These are phyloP conservation scores for Boletus eberwhitei DNA, from an alignment of 768 basidiomycete species.

Conservation along the genomic window DNA sequence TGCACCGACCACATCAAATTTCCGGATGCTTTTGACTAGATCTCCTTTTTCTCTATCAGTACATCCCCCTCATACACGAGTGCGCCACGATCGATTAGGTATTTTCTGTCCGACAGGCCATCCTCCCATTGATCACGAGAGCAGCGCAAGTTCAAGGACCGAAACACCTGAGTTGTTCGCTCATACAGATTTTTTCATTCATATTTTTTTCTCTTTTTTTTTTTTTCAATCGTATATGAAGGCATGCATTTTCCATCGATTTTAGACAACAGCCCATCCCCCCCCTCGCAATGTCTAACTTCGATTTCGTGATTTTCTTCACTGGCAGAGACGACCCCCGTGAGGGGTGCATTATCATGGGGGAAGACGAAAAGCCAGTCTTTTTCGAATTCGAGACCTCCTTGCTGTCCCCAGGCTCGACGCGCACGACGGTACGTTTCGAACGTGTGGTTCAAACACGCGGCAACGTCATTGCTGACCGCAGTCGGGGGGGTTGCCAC, in stretches of 20 bases:
- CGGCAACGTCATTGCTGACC: too few relatives aligned
- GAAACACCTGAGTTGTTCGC: constrained; percentile 28
- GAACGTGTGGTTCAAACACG: not conserved
- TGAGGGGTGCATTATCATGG: constrained; percentile 60
- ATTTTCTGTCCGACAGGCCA: constrained; percentile 42
- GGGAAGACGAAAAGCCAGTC: constrained; percentile 54
- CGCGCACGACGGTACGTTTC: constrained; percentile 27
- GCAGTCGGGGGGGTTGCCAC: too few relatives aligned
- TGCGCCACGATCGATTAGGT: constrained; percentile 49
- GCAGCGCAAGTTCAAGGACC: constrained; percentile 25
- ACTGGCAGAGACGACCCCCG: constrained; percentile 69
- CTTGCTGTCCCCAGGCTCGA: constrained; percentile 15
- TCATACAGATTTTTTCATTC: not conserved
- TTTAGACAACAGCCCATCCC: constrained; percentile 1
- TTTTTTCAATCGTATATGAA: constrained; percentile 28
- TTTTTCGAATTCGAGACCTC: constrained; percentile 68
- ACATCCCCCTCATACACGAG: constrained; percentile 35
- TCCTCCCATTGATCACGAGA: constrained; percentile 49
- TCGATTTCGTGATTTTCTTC: constrained; percentile 61
- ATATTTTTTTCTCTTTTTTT: not conserved
- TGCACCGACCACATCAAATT: constrained; percentile 5
- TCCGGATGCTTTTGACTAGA: constrained; percentile 19
- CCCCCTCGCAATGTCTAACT: constrained; percentile 27
- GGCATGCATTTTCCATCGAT: constrained; percentile 9
- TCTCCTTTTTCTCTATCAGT: constrained; percentile 17